Conservation (phyloP, 2,329 filamentous ascomycete genomes). For the Pestalotiopsis sp. region DNA sequence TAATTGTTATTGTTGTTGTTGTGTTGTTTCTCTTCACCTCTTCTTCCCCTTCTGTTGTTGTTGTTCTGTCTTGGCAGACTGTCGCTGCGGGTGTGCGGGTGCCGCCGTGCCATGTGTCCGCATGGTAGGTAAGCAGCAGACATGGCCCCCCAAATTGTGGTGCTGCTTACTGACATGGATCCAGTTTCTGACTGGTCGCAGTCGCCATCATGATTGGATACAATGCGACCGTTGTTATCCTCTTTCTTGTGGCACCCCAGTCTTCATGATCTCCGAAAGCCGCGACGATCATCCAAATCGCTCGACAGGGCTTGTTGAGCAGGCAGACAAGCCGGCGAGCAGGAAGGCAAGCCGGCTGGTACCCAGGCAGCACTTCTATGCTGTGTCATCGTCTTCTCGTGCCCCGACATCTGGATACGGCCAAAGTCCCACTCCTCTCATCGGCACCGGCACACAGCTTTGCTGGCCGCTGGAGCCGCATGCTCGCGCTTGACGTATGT, state of each 20-base stretch:
- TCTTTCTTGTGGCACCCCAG: neutral
- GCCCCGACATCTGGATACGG: neutral
- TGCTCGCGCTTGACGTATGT: neutral
- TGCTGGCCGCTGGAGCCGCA: neutral
- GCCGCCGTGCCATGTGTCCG: neutral
- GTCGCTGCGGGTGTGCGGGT: neutral
- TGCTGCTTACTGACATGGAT: neutral
- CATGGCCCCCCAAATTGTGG: neutral
- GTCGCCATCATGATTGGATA: neutral
- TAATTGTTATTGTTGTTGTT: neutral
- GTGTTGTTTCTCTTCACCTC: neutral
- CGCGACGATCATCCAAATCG: constrained; percentile 14
- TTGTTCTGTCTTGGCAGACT: neutral
- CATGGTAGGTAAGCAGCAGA: neutral
- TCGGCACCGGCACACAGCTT: neutral
- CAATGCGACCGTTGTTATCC: constrained; percentile 1
- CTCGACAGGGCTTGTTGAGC: constrained; percentile 5
- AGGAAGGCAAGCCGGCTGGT: neutral
- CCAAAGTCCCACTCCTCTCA: neutral
- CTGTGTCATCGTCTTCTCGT: neutral
- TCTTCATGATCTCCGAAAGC: constrained; percentile 13
- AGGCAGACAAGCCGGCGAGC: neutral
- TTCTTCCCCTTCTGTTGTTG: neutral
- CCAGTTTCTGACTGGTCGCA: neutral
- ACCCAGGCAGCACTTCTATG: constrained; percentile 1